These are phyloP conservation scores for Cyberlindnera euphorbiae DNA, from an alignment of 805 yeast genomes.

Conservation along the genomic window DNA sequence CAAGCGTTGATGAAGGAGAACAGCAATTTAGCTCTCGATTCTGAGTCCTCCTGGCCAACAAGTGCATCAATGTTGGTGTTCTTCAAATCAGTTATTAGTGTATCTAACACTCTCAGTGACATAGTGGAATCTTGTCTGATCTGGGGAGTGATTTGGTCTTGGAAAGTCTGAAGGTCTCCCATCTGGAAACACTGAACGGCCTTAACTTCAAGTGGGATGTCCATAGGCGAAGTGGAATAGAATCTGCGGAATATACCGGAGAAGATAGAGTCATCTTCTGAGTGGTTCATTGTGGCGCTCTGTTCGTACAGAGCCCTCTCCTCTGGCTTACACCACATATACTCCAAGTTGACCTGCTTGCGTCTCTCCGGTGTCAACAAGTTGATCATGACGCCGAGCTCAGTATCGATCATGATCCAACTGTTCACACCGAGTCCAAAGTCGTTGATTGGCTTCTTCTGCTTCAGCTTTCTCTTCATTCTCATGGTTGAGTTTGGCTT, in stretches of 20 bases:
- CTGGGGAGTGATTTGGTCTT: not conserved
- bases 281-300: constrained; percentile 5
- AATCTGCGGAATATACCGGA: constrained; percentile 38
- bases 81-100: constrained; percentile 6
- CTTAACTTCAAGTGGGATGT: constrained; percentile 5
- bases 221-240: constrained; percentile 28
- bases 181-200: constrained; percentile 14
- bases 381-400: constrained; percentile 60
- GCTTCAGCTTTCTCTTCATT: constrained; percentile 45
- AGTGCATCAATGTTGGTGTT: constrained; percentile 4
- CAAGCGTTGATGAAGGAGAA: constrained; percentile 11
- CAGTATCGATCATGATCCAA: constrained; percentile 80
- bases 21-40: constrained; percentile 1
- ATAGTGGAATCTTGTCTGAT: constrained; percentile 6
- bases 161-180: constrained; percentile 10
- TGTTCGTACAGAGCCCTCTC: constrained; percentile 27
- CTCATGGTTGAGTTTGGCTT: constrained; percentile 51
- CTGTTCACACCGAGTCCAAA: constrained; percentile 57
- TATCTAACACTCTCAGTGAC: constrained; percentile 6
- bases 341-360: constrained; percentile 62
- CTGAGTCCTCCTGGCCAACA: not conserved
- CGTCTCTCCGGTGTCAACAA: constrained; percentile 70
- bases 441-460: constrained; percentile 47
- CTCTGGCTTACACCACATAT: constrained; percentile 45
- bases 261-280: constrained; percentile 37